These are phyloP conservation scores for Penicillium occitanis DNA, from an alignment of 2,329 filamentous ascomycete genomes.

Conservation along the genomic window DNA sequence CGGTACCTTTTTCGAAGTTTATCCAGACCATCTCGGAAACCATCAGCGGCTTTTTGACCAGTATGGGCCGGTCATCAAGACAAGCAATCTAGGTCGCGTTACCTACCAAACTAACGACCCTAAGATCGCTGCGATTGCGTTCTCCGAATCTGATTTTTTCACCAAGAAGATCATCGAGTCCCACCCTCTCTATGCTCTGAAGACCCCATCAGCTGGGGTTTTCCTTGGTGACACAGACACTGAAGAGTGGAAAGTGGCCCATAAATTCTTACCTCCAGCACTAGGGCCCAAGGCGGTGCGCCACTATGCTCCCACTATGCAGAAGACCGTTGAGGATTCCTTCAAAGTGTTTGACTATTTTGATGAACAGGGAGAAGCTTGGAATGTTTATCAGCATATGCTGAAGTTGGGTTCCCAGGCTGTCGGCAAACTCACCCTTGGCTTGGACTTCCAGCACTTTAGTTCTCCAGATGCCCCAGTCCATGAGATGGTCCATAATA, in stretches of 20 bases:
- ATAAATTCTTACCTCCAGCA: slow-evolving; percentile 63
- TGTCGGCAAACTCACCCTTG: slow-evolving; percentile 48
- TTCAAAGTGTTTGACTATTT: slow-evolving; percentile 52
- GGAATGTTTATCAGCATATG: slow-evolving; percentile 54
- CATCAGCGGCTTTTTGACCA: slow-evolving; percentile 55
- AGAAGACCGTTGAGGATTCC: slow-evolving; percentile 52
- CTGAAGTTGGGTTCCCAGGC: slow-evolving; percentile 48
- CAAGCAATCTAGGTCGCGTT: slow-evolving; percentile 50
- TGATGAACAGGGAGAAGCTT: slow-evolving; percentile 47
- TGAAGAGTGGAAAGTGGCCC: slow-evolving; percentile 44
- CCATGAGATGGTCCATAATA: slow-evolving; percentile 53
- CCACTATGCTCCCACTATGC: slow-evolving; percentile 62
- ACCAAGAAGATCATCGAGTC: slow-evolving; percentile 50
- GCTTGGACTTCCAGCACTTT: slow-evolving; percentile 50
- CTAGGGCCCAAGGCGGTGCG: slow-evolving; percentile 60
- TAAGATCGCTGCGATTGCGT: slow-evolving; percentile 53
- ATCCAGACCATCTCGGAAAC: slow-evolving; percentile 59
- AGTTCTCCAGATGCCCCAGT: slow-evolving; percentile 45
- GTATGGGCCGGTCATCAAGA: slow-evolving; percentile 55
- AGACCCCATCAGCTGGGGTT: slow-evolving; percentile 28
- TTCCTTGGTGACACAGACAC: slow-evolving; percentile 37
- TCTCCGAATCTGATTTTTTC: slow-evolving; percentile 55
- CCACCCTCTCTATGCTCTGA: slow-evolving; percentile 34
- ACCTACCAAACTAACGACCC: slow-evolving; percentile 37
- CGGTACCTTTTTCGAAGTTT: slow-evolving; percentile 57